phyloP scores from a whole-genome alignment of 768 basidiomycete genomes.

The Tulasnella sp. region DNA sequence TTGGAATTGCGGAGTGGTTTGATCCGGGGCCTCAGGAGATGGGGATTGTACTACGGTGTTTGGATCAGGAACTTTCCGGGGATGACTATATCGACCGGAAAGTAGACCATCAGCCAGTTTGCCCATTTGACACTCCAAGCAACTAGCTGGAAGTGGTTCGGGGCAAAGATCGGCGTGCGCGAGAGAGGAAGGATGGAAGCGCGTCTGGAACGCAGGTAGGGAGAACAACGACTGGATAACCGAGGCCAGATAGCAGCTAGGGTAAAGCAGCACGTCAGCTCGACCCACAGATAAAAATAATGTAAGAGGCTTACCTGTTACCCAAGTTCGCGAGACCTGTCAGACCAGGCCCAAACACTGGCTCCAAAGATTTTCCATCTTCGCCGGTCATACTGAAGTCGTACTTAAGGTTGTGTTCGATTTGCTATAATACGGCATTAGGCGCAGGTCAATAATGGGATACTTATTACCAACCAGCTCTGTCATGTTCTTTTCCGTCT shows the following conservation, averaged over 20 bases:
- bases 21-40: constrained; percentile 29
- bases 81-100: constrained; percentile 83
- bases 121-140: constrained; percentile 91
- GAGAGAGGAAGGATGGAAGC: constrained; percentile 53
- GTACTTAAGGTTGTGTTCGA: constrained; percentile 92
- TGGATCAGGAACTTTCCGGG: constrained; percentile 36
- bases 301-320: constrained; percentile 55
- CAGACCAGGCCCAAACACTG: constrained; percentile 80
- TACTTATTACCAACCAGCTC: constrained; percentile 61
- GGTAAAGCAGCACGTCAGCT: background rate
- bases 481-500: constrained; percentile 96
- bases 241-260: constrained; percentile 97
- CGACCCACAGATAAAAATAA: constrained; percentile 16
- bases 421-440: constrained; percentile 56
- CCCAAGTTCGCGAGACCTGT: constrained; percentile 91
- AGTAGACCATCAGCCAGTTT: constrained; percentile 91
- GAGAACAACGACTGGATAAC: constrained; percentile 84
- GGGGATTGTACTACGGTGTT: constrained; percentile 30
- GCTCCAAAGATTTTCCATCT: constrained; percentile 80
- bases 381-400: constrained; percentile 89
- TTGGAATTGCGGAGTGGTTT: constrained; percentile 62
- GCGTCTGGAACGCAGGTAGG: constrained; percentile 66
- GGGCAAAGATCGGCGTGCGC: constrained; percentile 61
- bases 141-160: constrained; percentile 67
- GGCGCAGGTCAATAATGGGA: background rate